Percentiles rank a stretch among this genome's conserved stretches.
Conservation (phyloP, 768 basidiomycete species). For the Rhizopogon vinicolor region DNA sequence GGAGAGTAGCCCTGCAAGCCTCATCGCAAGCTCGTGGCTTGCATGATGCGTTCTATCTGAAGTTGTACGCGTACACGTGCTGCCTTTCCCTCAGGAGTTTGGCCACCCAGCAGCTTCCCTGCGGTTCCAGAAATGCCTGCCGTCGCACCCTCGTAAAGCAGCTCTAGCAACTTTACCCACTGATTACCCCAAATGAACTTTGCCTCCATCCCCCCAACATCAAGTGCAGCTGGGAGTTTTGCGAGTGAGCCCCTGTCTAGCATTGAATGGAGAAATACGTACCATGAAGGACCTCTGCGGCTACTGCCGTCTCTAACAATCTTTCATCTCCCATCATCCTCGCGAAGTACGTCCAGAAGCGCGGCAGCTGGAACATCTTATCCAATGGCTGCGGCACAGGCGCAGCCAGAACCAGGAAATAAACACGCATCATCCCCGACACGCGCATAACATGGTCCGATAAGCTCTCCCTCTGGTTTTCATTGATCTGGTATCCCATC, state of each 20-base stretch:
- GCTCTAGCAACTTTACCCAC: slow-evolving; percentile 67
- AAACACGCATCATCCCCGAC: slow-evolving; percentile 80
- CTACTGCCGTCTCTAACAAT: slow-evolving; percentile 53
- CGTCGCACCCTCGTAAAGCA: slow-evolving; percentile 63
- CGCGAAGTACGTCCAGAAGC: slow-evolving; percentile 71
- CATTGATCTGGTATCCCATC: slow-evolving; percentile 50
- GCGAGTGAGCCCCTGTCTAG: slow-evolving; percentile 3
- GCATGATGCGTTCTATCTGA: slow-evolving; percentile 62
- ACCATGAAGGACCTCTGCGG: slow-evolving; percentile 69
- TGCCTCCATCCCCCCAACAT: slow-evolving; percentile 63
- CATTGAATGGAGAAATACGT: slow-evolving; percentile 11
- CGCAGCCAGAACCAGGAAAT: slow-evolving; percentile 62
- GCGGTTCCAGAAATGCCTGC: slow-evolving; percentile 39
- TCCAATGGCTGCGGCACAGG: slow-evolving; percentile 39
- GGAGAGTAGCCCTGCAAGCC: neutral
- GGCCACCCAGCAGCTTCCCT: slow-evolving; percentile 52
- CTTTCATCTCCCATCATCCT: slow-evolving; percentile 50
- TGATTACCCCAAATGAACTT: slow-evolving; percentile 68
- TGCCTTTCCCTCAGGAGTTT: slow-evolving; percentile 55
- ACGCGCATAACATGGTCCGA: slow-evolving; percentile 65
- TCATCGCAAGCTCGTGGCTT: slow-evolving; percentile 7
- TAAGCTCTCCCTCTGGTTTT: slow-evolving; percentile 44
- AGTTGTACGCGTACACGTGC: slow-evolving; percentile 61
- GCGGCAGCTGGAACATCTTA: slow-evolving; percentile 52
- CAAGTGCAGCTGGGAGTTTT: slow-evolving; percentile 51